Evolutionary conservation across 163 green algal species (phyloP), one percentile per base, ranked within the genome.

Genomic region (Chlorella variabilis): DNA sequence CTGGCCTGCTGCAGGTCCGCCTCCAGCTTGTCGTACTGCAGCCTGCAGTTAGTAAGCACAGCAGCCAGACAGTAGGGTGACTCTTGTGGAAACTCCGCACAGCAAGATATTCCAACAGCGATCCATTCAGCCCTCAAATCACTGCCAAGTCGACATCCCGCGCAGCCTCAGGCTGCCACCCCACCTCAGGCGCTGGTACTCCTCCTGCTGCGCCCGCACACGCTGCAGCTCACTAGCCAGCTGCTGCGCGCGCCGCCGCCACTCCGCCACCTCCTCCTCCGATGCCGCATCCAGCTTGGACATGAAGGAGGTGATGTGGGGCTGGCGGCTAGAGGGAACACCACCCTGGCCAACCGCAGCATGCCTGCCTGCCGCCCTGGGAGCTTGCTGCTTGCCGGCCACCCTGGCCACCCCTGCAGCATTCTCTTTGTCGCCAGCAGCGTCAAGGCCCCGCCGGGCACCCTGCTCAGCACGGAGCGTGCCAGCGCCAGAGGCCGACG

Each of bases 261-360:
- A 86, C 42, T 83, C 67, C 21, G 38, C 25, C n/a, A 78, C 49
- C 67, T 86, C 70, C 68, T 78, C 29, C 67, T 84, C 78, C 21
- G 77, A 75, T n/a, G 56, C 76, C 25, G 63, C 62, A 23, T 83
- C 54, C 36, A 77, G 49, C 66, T 71, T 71, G 62, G 20, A 78
- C 59, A 85, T 80, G 71, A 81, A 85, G n/a, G 62, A 58, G 29
- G 71, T 85, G 20, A 85, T 81, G 77, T 71, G 77, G 2, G 80
- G 62, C 45, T 85, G 79, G 33, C 69, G 58, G 17, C 36, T 76
- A n/a, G 45, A 15, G 45, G 45, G 11, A 11, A 11, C 45, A 54
- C 11, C 45, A 54, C 15, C 15, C 45, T 15, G 11, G 45, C 15
- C 45, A 11, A 54, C 45, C 45, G 11, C 15, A 23, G 20, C 54